phyloP scores from a whole-genome alignment of 345 rosid genomes.

The Syzygium aqueum region DNA sequence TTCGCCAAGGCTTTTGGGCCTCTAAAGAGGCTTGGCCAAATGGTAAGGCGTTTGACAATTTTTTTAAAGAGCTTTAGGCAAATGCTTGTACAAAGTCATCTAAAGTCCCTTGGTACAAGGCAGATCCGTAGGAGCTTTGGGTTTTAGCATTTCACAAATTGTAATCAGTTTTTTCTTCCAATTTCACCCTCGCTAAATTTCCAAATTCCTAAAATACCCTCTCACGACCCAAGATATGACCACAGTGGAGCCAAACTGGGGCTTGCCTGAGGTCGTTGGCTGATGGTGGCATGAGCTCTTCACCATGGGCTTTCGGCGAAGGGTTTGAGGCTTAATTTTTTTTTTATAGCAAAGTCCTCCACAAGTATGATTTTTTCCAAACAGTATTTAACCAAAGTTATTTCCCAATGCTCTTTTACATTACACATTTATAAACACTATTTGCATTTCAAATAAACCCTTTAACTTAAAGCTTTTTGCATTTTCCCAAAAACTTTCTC shows the following conservation, averaged over 20 bases:
- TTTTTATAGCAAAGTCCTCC: neutral
- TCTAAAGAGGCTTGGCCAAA: neutral
- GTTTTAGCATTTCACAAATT: neutral
- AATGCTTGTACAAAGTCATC: neutral
- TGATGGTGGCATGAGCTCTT: neutral
- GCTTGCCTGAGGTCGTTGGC: neutral
- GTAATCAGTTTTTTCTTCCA: neutral
- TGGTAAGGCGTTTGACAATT: neutral
- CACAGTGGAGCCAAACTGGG: neutral
- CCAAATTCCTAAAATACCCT: neutral
- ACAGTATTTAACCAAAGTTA: neutral
- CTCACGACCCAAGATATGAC: neutral
- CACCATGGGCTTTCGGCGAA: neutral
- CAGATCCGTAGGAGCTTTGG: neutral
- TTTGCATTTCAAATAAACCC: fast-evolving
- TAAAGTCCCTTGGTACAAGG: neutral
- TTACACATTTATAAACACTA: neutral
- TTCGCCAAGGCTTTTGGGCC: neutral
- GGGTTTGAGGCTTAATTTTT: neutral
- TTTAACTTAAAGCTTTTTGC: neutral
- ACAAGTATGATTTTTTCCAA: neutral
- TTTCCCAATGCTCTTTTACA: neutral
- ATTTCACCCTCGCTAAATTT: neutral
- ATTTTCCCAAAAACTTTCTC: neutral
- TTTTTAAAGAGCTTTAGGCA: neutral